Conservation (phyloP, 805 yeast species). For the Candida xiaguanensis region DNA sequence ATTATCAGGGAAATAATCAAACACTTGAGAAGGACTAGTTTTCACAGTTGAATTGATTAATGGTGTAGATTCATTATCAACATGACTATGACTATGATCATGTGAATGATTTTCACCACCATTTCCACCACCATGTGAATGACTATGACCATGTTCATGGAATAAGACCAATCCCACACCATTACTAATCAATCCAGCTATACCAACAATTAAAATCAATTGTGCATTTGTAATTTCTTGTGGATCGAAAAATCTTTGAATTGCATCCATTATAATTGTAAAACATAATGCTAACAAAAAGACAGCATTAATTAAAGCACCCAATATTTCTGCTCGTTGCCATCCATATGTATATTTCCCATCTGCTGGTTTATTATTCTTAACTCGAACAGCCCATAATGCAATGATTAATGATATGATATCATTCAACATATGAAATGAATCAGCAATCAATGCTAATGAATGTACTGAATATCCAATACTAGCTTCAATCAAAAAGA, state of each 20-base stretch:
- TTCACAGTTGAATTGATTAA: slow-evolving; percentile 1
- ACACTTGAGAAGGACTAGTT: slow-evolving; percentile 19
- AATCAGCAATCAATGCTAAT: slow-evolving; percentile 89
- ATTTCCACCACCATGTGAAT: slow-evolving; percentile 35
- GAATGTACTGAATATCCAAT: slow-evolving; percentile 92
- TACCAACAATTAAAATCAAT: slow-evolving; percentile 77
- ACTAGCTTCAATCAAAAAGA: slow-evolving; percentile 81
- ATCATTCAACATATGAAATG: slow-evolving; percentile 97
- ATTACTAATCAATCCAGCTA: slow-evolving; percentile 79
- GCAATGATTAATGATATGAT: slow-evolving; percentile 87
- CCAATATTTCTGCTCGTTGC: slow-evolving; percentile 96
- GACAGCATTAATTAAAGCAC: slow-evolving; percentile 92
- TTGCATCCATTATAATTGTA: slow-evolving; percentile 87
- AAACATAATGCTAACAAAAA: slow-evolving; percentile 89
- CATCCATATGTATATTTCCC: slow-evolving; percentile 93
- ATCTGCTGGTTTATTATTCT: slow-evolving; percentile 76
- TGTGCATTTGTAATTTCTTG: slow-evolving; percentile 78
- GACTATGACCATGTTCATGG: slow-evolving; percentile 64
- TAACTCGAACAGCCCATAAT: slow-evolving; percentile 92
- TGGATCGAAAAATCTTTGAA: slow-evolving; percentile 83
- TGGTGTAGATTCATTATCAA: slow-evolving; percentile 7
- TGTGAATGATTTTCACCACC: slow-evolving; percentile 40
- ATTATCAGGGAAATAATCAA: slow-evolving; percentile 43
- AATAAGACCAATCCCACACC: slow-evolving; percentile 78
- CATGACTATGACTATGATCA: slow-evolving; percentile 31